A percentile compares a stretch with the other conserved stretches of the same genome.
These are phyloP conservation scores for Kappamyces sp. DNA, from an alignment of 192 early-diverging fungal species.

Conservation along the genomic window DNA sequence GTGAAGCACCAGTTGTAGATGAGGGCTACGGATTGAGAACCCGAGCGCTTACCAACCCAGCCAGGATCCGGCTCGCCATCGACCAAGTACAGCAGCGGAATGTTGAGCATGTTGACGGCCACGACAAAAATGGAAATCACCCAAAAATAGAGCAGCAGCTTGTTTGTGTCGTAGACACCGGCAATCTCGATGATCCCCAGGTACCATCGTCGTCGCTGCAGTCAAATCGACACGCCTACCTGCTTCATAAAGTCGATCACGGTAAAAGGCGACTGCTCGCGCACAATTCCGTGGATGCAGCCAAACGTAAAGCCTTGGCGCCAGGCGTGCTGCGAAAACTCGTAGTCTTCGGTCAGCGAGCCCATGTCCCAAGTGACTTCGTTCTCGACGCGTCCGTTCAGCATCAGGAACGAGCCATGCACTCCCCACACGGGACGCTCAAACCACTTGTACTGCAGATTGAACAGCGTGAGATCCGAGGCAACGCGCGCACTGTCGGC, in stretches of 20 bases:
- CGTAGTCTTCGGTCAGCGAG: conserved; percentile 15
- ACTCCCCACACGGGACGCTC: conserved; percentile 4
- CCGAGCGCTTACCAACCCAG: conserved; percentile 4
- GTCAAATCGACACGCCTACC: too few relatives aligned
- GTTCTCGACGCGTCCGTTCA: conserved; percentile 15
- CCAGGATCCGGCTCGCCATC: conserved; percentile 7
- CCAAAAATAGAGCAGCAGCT: conserved; percentile 17
- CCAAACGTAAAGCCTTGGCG: conserved; percentile 5
- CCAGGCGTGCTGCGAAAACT: conserved; percentile 11
- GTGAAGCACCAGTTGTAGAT: conserved; percentile 18
- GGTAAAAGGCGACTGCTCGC: conserved; percentile 8
- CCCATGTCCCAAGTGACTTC: conserved; percentile 15
- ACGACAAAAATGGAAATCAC: conserved; percentile 5
- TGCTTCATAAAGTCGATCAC: conserved; percentile 16
- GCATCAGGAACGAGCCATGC: conserved; percentile 15
- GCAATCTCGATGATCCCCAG: conserved; percentile 16
- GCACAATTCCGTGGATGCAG: conserved; percentile 4
- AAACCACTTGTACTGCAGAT: conserved; percentile 18
- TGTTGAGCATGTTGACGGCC: background rate
- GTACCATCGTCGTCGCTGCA: conserved; percentile 14
- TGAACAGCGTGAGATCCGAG: conserved; percentile 14
- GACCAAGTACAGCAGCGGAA: conserved; percentile 1
- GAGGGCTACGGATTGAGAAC: too few relatives aligned
- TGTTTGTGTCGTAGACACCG: conserved; percentile 11
- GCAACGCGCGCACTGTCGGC: conserved; percentile 18